Evolutionary conservation across 2,329 filamentous ascomycete species (phyloP), one percentile per base, ranked within the genome.

Genomic region (Microdochium nivale): DNA sequence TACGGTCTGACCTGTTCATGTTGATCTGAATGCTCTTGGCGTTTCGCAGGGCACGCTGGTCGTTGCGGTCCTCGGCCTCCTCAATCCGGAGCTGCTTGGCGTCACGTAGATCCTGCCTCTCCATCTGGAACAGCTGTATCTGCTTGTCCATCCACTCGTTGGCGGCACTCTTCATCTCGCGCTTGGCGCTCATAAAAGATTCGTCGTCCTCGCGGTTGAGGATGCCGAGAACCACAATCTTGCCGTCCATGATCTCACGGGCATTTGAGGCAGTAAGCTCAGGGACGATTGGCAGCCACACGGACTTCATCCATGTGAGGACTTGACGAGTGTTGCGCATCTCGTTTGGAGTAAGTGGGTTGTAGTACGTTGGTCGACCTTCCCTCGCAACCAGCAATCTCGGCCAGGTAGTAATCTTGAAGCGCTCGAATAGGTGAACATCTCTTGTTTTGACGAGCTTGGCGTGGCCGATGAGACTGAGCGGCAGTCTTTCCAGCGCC

Each of bases 121-220:
- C 92, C 16, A 95, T 81, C 67, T 96, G 89, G 76, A 96, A 96
- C 37, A 90, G 79, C 59, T 92, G 85, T 19, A 89, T 87, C 69
- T 96, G 89, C 72, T 95, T 94, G 67, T 97, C 92, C 81, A 97
- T 96, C 91, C 94, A 99, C 68, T 97, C 94, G 54, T 91, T 80
- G 9, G 94, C 94, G 1, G 94, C 94, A 58, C 87, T 92, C 79
- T 97, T 97, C 71, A 99, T 84, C 70, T 99, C 95, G 32, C 87
- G 84, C 67, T 88, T 87, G 25, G 88, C 87, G 52, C 79, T 77
- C 49, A 82, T 73, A 66, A 96, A 96, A 33, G 90, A 84, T 52
- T 92, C 88, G 35, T 85, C 76, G 54, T 91, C 83, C 33, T 89
- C 84, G 49, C 90, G 82, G 64, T 86, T 90, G 40, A 99, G 75